Base-by-base conservation (phyloP, 2,329 filamentous ascomycete genomes). In the Sclerotinia nivalis region DNA sequence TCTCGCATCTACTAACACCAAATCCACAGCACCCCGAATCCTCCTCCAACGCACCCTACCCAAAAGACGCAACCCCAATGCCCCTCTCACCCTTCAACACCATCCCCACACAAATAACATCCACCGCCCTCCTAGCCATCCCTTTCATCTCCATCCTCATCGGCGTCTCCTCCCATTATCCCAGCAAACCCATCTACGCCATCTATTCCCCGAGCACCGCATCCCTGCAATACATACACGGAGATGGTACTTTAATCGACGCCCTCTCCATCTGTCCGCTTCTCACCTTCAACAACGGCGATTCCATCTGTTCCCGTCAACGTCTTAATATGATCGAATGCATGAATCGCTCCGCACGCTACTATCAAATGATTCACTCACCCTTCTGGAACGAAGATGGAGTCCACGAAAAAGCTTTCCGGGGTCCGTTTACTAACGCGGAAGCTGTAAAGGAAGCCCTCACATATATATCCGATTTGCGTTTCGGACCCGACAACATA, bases 241-340 rank as follows among this genome's bases (percentile, higher is more conserved):
- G 45, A 0, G 28, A 62, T 4, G 60, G 60, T 10, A 62, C 60
- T 0, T 12, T 50, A 7, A 18, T 50, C 45, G 13, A 20, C 8
- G 13, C 20, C 2, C 60, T 50, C 12, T 37, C 8, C 28, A 20
- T 62, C 31, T 62, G 45, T 25, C 60, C 60, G 0, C 45, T 62
- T 7, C 45, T 62, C 60, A 37, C 15, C 28, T 62, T 62, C 60
- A 62, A 62, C 13, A 50, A 37, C 8, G 13, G 60, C 31, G 28
- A 62, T 7, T 25, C 31, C 22, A 22, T 50, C 28, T 62, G 31
- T 31, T 49, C 59, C 9, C 60, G 45, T 4, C 60, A 62, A 37
- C 28, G 31, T n/a, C 28, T 62, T 12, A 49, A 50, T 31, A 62
- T 50, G 9, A 25, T 37, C 45, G 60, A 62, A 62, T 62, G 60